Percentiles rank a stretch among this genome's conserved stretches.
Evolutionary conservation across 2,329 filamentous ascomycete species (phyloP).

Genomic region (Aspergillus sp.): DNA sequence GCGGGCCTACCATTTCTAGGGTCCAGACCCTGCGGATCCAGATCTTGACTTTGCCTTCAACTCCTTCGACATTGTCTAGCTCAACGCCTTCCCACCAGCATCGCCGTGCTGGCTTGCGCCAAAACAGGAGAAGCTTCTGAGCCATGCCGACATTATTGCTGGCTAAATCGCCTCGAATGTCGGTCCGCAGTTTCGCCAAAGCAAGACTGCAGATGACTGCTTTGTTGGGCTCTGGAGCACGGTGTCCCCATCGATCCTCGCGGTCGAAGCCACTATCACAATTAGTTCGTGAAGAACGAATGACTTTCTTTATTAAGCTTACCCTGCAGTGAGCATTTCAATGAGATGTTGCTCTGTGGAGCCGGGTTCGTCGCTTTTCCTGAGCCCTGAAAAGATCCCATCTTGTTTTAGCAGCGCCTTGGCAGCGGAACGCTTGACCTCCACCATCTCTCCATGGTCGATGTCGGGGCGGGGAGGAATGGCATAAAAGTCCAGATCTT

Average conservation of each 20-base stretch:
- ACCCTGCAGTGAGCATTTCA: conserved; percentile 99
- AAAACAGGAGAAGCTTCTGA: conserved; percentile 95
- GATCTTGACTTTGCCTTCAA: conserved; percentile 90
- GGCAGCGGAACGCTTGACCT: conserved; percentile 91
- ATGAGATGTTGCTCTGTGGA: conserved; percentile 98
- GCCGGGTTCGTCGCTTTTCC: conserved; percentile 92
- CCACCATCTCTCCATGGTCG: conserved; percentile 86
- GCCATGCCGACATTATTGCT: conserved; percentile 91
- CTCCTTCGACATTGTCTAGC: conserved; percentile 83
- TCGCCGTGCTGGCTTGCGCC: conserved; percentile 92
- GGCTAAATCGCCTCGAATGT: conserved; percentile 77
- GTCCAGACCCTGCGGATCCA: conserved; percentile 99
- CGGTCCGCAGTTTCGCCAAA: conserved; percentile 87
- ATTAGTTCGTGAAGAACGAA: conserved; percentile 21
- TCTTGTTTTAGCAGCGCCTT: conserved; percentile 84
- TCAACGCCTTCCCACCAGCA: conserved; percentile 99
- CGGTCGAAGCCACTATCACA: conserved; percentile 84
- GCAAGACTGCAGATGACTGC: conserved; percentile 97
- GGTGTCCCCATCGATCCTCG: conserved; percentile 93
- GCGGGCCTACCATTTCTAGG: conserved; percentile 76
- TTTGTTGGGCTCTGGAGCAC: conserved; percentile 97
- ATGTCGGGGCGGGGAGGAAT: conserved; percentile 89
- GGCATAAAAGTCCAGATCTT: conserved; percentile 96
- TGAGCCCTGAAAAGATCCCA: conserved; percentile 93
- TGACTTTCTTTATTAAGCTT: conserved; percentile 44